These are phyloP conservation scores for Hansfordia pulvinata DNA, from an alignment of 2,329 filamentous ascomycete species.

Conservation along the genomic window DNA sequence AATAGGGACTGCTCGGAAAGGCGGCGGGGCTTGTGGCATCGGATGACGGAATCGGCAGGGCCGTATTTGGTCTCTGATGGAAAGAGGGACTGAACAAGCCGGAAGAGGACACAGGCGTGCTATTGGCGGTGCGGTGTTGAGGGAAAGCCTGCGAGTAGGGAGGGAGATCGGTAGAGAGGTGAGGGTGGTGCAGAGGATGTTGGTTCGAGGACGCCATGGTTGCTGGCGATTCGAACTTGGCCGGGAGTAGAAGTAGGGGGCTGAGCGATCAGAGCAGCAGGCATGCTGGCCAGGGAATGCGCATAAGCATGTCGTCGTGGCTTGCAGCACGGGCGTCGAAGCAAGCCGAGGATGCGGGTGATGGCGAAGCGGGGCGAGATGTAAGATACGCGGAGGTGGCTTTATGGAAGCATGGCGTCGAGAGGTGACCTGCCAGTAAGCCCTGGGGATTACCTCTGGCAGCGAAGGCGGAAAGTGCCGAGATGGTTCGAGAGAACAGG, in stretches of 20 bases:
- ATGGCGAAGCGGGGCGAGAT: neutral
- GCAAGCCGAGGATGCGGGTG: neutral
- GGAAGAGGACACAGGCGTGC: neutral
- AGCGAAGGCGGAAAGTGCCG: no score
- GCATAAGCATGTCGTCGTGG: neutral
- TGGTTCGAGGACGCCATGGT: neutral
- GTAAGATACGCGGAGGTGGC: neutral
- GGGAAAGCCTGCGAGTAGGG: no score
- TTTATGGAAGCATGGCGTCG: no score
- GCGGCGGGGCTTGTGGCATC: constrained; percentile 40
- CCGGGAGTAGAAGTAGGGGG: neutral
- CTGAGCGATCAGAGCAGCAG: no score
- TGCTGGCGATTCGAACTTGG: neutral
- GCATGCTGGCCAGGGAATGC: no score
- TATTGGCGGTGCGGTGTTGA: neutral
- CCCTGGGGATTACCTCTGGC: no score
- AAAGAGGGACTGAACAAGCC: constrained; percentile 1
- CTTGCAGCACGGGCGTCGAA: neutral
- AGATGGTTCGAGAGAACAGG: no score
- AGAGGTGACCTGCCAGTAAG: no score
- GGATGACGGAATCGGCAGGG: constrained; percentile 27
- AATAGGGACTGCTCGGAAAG: constrained; percentile 40
- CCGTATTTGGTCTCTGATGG: constrained; percentile 16
- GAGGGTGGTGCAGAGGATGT: constrained; percentile 1
- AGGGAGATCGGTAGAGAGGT: neutral